Evolutionary conservation across 169 alveolate genomes (phyloP).

Genomic region (Eimeria acervulina): DNA sequence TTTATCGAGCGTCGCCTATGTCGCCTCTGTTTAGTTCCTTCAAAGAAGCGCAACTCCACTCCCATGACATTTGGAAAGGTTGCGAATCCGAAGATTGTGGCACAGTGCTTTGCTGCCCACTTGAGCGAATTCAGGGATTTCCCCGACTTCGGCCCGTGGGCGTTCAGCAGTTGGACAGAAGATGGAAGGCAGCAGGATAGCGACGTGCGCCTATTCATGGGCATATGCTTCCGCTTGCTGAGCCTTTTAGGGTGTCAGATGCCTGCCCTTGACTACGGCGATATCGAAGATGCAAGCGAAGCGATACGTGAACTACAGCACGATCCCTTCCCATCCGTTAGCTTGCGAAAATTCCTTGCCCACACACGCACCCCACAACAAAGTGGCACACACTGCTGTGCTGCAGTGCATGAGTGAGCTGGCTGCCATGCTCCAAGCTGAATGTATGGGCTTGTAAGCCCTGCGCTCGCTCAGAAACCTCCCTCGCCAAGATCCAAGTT

Average conservation of each 20-base stretch:
- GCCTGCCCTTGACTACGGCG: neutral
- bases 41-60: no score
- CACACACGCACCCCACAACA: neutral
- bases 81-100: neutral
- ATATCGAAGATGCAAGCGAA: slow-evolving; percentile 22
- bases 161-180: slow-evolving; percentile 1
- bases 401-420: neutral
- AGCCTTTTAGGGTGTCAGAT: slow-evolving; percentile 3
- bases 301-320: slow-evolving; percentile 36
- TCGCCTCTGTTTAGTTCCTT: neutral
- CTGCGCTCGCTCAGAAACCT: neutral
- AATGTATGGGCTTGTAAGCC: neutral
- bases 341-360: neutral
- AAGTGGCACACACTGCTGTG: neutral
- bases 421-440: neutral
- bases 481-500: neutral
- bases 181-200: slow-evolving; percentile 1
- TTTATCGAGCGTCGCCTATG: neutral
- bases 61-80: neutral
- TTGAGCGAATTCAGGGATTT: slow-evolving; percentile 38
- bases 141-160: slow-evolving; percentile 77
- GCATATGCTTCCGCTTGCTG: neutral
- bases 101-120: neutral
- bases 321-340: neutral
- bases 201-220: slow-evolving; percentile 35